A percentile compares a stretch with the other conserved stretches of the same genome.
Evolutionary conservation across 805 yeast genomes (phyloP).

Genomic region (Tetrapisispora fleetii): DNA sequence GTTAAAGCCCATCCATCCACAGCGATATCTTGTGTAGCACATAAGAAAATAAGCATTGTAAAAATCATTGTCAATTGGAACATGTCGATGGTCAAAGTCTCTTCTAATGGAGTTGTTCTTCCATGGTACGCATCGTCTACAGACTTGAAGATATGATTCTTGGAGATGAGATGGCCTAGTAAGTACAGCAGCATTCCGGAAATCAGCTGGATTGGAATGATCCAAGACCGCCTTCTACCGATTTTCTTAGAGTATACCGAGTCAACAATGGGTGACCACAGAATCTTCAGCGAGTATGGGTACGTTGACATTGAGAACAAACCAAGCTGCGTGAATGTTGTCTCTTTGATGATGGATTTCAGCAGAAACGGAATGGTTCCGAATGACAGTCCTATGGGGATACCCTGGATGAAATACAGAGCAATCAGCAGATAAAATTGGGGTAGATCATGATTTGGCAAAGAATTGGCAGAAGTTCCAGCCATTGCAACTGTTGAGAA

Average conservation of each 20-base stretch:
- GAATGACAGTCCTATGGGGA: slow-evolving; percentile 91
- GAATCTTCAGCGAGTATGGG: slow-evolving; percentile 82
- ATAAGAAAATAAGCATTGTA: slow-evolving; percentile 68
- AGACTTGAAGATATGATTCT: slow-evolving; percentile 41
- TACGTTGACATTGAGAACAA: slow-evolving; percentile 85
- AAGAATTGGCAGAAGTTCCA: not conserved
- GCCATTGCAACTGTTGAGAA: not conserved
- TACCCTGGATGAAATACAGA: slow-evolving; percentile 83
- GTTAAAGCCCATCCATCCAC: slow-evolving; percentile 99
- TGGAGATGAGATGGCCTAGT: slow-evolving; percentile 41
- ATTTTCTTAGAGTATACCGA: slow-evolving; percentile 56
- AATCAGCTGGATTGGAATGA: slow-evolving; percentile 81
- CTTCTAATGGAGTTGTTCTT: slow-evolving; percentile 4
- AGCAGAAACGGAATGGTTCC: slow-evolving; percentile 88
- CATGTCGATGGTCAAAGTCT: slow-evolving; percentile 9
- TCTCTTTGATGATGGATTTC: slow-evolving; percentile 48
- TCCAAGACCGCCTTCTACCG: slow-evolving; percentile 90
- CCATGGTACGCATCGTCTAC: slow-evolving; percentile 22
- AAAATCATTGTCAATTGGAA: slow-evolving; percentile 54
- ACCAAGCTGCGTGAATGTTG: slow-evolving; percentile 84
- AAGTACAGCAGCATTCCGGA: slow-evolving; percentile 58
- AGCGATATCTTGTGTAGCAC: slow-evolving; percentile 97
- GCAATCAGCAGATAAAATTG: slow-evolving; percentile 66
- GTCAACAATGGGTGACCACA: slow-evolving; percentile 96
- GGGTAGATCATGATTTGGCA: slow-evolving; percentile 47